A percentile compares a stretch with the other conserved stretches of the same genome.
Evolutionary conservation across 179 eudicot genomes (phyloP).

Genomic region (Actinidia arguta): DNA sequence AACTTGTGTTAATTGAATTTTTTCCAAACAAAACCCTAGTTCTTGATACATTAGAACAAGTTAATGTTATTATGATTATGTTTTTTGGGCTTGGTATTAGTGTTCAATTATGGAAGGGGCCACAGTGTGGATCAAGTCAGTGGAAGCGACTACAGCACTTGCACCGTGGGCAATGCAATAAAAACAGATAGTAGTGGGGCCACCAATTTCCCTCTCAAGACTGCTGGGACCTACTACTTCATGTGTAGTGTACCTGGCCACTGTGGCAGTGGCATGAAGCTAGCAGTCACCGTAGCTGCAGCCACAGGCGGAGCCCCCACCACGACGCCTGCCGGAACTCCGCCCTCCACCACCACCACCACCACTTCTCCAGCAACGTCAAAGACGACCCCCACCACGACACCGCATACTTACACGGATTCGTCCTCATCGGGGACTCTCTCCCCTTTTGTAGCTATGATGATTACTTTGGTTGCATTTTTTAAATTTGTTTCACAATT

Average conservation of each 20-base stretch:
- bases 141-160: constrained; percentile 59
- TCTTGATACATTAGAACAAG: no score
- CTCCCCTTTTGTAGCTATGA: constrained; percentile 31
- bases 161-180: constrained; percentile 66
- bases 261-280: constrained; percentile 82
- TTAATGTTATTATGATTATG: no score
- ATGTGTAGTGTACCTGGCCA: constrained; percentile 75
- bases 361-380: constrained; percentile 34
- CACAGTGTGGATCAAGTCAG: constrained; percentile 89
- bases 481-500: constrained; percentile 20
- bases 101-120: constrained; percentile 68
- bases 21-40: no score
- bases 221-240: constrained; percentile 75
- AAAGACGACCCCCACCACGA: constrained; percentile 28
- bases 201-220: constrained; percentile 63
- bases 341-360: constrained; percentile 30
- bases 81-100: no score
- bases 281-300: constrained; percentile 52
- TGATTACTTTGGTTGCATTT: constrained; percentile 15
- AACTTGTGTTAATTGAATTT: no score
- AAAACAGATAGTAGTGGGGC: constrained; percentile 65
- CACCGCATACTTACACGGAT: no score
- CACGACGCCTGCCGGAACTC: constrained; percentile 21
- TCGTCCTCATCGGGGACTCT: constrained; percentile 35
- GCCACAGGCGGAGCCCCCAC: constrained; percentile 15